Evolutionary conservation across 2,329 filamentous ascomycete species (phyloP), one percentile per base, ranked within the genome.

Genomic region (Fusarium xylarioides): DNA sequence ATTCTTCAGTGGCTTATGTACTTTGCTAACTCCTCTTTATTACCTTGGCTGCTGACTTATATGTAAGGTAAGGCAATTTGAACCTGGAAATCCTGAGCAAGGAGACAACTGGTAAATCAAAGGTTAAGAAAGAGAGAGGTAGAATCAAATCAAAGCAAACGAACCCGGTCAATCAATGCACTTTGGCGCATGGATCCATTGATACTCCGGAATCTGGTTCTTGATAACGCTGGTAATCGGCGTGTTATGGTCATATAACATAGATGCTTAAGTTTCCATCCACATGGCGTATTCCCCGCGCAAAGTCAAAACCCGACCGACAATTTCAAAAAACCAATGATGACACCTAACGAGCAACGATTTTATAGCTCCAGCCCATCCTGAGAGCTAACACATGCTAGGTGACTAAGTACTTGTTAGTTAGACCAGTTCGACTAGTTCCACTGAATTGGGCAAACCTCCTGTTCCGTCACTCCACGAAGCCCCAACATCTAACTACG

Each of bases 361-460:
- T 62, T 59, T 46, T 38, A 68, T 62, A 61, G 65, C 70, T 73
- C 35, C 35, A 53, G 34, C n/a, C 57, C 49, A 34, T 61, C 58
- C 34, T 68, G 34, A 46, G 34, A 70, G 53, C 71, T 58, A 65
- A 66, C 57, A 52, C 32, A 56, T 52, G 35, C 68, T 68, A 46
- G 49, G n/a, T 52, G 32, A 16, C 50, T 37, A 53, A 26, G 50
- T 28, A 28, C 50, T 42, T 40, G 11, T 50, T n/a, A 63, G 38
- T 44, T 62, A 57, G 43, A 32, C 65, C 37, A 63, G 63, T 62
- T 71, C 66, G 67, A 71, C 55, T 60, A 63, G 63, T 62, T 71
- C 66, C 67, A 71, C 55, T 60, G 54, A 64, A 30, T 50, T 60
- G 61, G 40, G 60, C 68, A 65, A 69, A 70, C 52, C 52, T 54